phyloP scores from a whole-genome alignment of 225 moss, liverwort and hornwort species.

The Pleurozium schreberi region DNA sequence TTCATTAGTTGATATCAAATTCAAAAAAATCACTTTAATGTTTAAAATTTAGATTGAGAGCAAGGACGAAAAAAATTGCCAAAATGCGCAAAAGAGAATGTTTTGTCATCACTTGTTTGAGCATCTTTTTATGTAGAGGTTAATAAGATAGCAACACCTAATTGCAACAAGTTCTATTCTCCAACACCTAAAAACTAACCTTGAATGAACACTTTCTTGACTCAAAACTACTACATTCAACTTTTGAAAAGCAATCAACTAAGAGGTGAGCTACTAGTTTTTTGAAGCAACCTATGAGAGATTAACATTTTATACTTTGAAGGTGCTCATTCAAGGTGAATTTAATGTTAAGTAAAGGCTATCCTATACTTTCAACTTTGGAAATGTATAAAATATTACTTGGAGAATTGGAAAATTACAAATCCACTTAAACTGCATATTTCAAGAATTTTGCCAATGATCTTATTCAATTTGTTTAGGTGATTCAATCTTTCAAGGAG shows the following conservation, averaged over 20 bases:
- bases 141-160: not conserved
- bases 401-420: not conserved
- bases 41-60: not conserved
- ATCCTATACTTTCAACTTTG: not conserved
- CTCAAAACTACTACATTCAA: not conserved
- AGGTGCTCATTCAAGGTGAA: not conserved
- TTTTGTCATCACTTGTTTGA: rapidly evolving
- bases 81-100: not conserved
- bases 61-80: not conserved
- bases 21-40: not conserved
- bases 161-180: rapidly evolving
- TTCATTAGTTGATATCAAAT: not conserved
- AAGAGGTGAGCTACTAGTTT: not conserved
- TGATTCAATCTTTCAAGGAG: not conserved
- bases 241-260: not conserved
- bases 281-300: too few relatives aligned
- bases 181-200: not conserved
- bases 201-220: not conserved
- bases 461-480: not conserved
- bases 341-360: too few relatives aligned
- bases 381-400: not conserved
- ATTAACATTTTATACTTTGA: not conserved
- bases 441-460: rapidly evolving
- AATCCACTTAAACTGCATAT: not conserved
- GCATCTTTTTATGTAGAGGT: not conserved